Percentiles rank a stretch among this genome's conserved stretches.
Conservation (phyloP, 1,139 yeast species). For the Zygoascus hellenicus region DNA sequence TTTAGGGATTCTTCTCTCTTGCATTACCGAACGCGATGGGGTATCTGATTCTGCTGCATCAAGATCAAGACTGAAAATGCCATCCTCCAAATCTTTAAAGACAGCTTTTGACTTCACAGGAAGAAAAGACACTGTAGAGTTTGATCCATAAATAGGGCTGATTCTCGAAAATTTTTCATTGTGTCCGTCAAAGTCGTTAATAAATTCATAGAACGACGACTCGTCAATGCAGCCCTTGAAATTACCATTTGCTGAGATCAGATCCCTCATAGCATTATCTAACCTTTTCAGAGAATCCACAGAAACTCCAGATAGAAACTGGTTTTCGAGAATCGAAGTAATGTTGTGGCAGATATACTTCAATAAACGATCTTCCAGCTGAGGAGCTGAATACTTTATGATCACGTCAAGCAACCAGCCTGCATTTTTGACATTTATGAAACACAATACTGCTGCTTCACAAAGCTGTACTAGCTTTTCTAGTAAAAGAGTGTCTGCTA, state of each 20-base stretch:
- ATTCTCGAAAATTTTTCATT: conserved; percentile 17
- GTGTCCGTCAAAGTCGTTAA: conserved; percentile 18
- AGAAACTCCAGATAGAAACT: conserved; percentile 28
- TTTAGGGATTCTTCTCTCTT: too few relatives aligned
- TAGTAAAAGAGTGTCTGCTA: conserved; percentile 60
- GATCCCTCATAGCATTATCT: conserved; percentile 28
- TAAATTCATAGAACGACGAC: conserved; percentile 12
- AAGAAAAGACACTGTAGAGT: conserved; percentile 9
- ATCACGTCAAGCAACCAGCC: conserved; percentile 52
- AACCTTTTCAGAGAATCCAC: conserved; percentile 30
- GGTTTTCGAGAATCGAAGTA: conserved; percentile 56
- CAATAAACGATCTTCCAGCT: conserved; percentile 54
- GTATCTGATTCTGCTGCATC: neutral
- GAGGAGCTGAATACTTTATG: conserved; percentile 45
- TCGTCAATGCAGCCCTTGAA: conserved; percentile 8
- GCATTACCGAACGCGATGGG: too few relatives aligned
- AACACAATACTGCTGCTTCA: conserved; percentile 56
- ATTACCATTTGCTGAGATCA: neutral
- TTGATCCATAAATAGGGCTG: conserved; percentile 19
- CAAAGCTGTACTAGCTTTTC: conserved; percentile 55
- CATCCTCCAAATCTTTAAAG: neutral
- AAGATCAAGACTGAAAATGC: conserved; percentile 1
- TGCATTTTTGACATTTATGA: conserved; percentile 55
- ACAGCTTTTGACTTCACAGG: conserved; percentile 1
- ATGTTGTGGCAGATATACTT: conserved; percentile 66